Evolutionary conservation across 495 filamentous ascomycete genomes (phyloP), one percentile per base, ranked within the genome.

Genomic region (Xylaria cubensis): DNA sequence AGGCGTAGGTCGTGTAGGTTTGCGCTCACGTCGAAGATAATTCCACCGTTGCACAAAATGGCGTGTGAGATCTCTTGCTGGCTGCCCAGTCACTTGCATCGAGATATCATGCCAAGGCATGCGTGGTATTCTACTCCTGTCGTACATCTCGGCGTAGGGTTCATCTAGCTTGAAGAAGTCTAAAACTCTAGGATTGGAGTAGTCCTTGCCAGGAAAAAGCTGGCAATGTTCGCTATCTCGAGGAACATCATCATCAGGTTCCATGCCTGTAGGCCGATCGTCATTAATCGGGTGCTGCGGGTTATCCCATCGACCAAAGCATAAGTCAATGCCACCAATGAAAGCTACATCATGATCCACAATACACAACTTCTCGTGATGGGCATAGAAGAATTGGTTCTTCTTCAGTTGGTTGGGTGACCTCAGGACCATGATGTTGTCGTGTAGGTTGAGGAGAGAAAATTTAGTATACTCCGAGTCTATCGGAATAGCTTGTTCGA

Each of bases 11-110:
- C 96, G 89, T 3, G 94, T 97, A 41, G 97, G 95, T 74, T 97
- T 97, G 42, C 96, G 90, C 61, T 97, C 94, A 17, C 96, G 94
- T 55, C 98, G 88, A 59, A 99, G 91, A 72, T 97, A 99, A 77
- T 99, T 98, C 96, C 96, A 99, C 72, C 96, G 86, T 81, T 99
- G 96, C n/a, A 98, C 94, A 76, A 99, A 99, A 81, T 98, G 96
- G 19, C 96, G 88, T 29, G 94, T 97, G 59, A 98, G 87, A 82
- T 99, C 96, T 66, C 96, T 87, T 2, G 96, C 96, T 0, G 96
- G 96, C 77, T 98, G 96, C 48, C 96, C 96, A 32, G 98, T 94
- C 34, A 99, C 92, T 82, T 99, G 96, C 96, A 99, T 99, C 13
- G 92, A 90, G 66, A 99, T 96, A 80, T 99, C 96, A 77, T 99